These are phyloP conservation scores for Irpex sp. DNA, from an alignment of 1,284 basidiomycete genomes.

Conservation along the genomic window DNA sequence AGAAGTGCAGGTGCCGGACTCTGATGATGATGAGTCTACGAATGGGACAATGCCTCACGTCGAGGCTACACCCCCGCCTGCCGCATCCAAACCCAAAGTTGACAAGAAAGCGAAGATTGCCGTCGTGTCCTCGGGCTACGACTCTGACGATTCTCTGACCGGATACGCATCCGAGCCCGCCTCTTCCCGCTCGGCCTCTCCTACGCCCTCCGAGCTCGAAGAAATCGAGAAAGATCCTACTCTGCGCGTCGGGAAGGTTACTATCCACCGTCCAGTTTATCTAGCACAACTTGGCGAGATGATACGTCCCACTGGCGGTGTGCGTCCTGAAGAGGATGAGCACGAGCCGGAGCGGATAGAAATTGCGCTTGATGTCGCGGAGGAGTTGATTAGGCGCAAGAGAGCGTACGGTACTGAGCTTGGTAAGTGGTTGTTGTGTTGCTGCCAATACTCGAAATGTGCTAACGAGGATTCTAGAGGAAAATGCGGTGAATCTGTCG, in stretches of 20 bases:
- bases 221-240: conserved; percentile 87
- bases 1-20: background rate
- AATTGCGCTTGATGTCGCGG: conserved; percentile 74
- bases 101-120: background rate
- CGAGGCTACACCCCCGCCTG: background rate
- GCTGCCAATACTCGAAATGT: too few species aligned
- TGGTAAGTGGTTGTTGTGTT: too few species aligned
- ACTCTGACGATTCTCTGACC: conserved; percentile 81
- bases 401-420: conserved; percentile 81
- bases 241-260: conserved; percentile 61
- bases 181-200: conserved; percentile 76
- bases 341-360: conserved; percentile 76
- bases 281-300: conserved; percentile 76
- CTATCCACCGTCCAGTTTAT: conserved; percentile 75
- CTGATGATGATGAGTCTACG: conserved; percentile 2
- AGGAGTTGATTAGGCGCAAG: conserved; percentile 81
- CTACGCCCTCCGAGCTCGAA: conserved; percentile 73
- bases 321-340: conserved; percentile 51
- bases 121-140: conserved; percentile 37
- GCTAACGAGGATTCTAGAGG: too few species aligned
- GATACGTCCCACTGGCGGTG: conserved; percentile 47
- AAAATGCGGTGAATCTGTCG: conserved; percentile 84
- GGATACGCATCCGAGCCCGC: conserved; percentile 64
- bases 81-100: background rate
- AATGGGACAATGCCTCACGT: background rate